Evolutionary conservation across 352 stramenopile genomes (phyloP).

Genomic region (Globisporangium emineosum): DNA sequence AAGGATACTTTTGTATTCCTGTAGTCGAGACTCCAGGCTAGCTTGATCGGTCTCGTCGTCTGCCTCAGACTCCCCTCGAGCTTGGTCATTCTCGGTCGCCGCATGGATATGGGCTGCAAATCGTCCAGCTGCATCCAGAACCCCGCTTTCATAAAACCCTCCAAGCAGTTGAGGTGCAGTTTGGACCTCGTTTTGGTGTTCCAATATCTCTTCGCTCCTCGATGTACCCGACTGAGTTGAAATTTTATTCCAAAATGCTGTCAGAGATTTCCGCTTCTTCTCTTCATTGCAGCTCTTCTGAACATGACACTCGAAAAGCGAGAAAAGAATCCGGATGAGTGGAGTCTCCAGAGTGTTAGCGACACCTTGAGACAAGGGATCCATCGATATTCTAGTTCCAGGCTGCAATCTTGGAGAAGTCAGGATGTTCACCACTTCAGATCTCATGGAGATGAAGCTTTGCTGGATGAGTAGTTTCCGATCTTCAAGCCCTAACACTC

Average conservation of each 20-base stretch:
- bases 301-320: slow-evolving; percentile 18
- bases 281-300: slow-evolving; percentile 15
- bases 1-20: slow-evolving; percentile 19
- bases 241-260: slow-evolving; percentile 10
- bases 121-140: slow-evolving; percentile 14
- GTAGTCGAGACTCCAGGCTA: slow-evolving; percentile 2
- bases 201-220: slow-evolving; percentile 14
- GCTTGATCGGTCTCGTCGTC: not conserved
- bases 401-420: slow-evolving; percentile 19
- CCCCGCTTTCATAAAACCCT: slow-evolving; percentile 3
- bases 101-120: slow-evolving; percentile 18
- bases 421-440: slow-evolving; percentile 37
- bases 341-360: slow-evolving; percentile 12
- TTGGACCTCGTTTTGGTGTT: slow-evolving; percentile 7
- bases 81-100: slow-evolving; percentile 9
- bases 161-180: slow-evolving; percentile 10
- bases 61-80: slow-evolving; percentile 7
- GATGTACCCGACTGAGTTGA: not conserved
- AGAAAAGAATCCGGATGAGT: slow-evolving; percentile 18
- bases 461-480: slow-evolving; percentile 21
- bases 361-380: slow-evolving; percentile 8
- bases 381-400: not conserved
- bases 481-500: slow-evolving; percentile 12
- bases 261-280: slow-evolving; percentile 3
- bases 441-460: slow-evolving; percentile 30